A percentile compares a stretch with the other conserved stretches of the same genome.
Evolutionary conservation across 192 early-diverging fungal species (phyloP).

Genomic region (Lobosporangium transversale): DNA sequence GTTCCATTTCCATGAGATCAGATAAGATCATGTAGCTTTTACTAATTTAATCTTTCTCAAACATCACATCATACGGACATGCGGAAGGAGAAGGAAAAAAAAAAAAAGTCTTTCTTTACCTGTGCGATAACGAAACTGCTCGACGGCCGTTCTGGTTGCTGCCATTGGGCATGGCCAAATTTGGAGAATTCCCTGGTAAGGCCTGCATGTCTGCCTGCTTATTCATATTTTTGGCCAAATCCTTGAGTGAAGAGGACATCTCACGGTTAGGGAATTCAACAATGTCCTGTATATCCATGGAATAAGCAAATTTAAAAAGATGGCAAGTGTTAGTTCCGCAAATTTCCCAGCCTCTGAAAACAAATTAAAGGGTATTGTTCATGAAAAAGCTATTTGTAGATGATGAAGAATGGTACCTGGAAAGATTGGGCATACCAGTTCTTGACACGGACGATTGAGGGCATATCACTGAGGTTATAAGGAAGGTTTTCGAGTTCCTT

Average conservation of each 20-base stretch:
- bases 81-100: no score
- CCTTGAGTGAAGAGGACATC: slow-evolving; percentile 45
- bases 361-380: no score
- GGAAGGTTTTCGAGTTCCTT: slow-evolving; percentile 95
- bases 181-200: slow-evolving; percentile 58
- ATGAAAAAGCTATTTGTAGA: no score
- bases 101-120: slow-evolving; percentile 46
- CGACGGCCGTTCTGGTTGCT: slow-evolving; percentile 9
- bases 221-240: slow-evolving; percentile 40
- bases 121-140: slow-evolving; percentile 58
- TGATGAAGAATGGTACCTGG: slow-evolving; percentile 59
- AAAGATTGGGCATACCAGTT: slow-evolving; percentile 96
- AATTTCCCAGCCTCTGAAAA: no score
- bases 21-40: no score
- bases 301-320: slow-evolving; percentile 4
- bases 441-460: slow-evolving; percentile 89
- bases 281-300: slow-evolving; percentile 59
- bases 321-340: no score
- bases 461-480: slow-evolving; percentile 88
- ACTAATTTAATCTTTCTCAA: no score
- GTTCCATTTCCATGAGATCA: no score
- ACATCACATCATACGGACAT: no score
- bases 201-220: slow-evolving; percentile 37
- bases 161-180: slow-evolving; percentile 52
- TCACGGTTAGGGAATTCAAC: slow-evolving; percentile 65